Conservation (phyloP, 371 early-diverging fungal species). For the Nematocida parisii region DNA sequence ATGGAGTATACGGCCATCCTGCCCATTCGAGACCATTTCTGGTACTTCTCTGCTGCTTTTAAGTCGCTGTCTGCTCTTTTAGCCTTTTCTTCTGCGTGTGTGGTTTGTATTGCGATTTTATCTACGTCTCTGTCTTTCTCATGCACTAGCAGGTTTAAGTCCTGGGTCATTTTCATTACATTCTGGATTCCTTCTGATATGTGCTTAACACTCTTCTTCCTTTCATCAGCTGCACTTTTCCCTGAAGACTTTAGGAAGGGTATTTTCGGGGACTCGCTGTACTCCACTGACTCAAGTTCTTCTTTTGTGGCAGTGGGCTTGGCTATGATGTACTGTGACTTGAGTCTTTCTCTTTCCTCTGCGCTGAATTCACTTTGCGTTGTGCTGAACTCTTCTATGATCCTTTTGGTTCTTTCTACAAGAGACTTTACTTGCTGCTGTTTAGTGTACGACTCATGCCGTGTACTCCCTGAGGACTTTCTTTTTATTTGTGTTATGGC, state of each 20-base stretch:
- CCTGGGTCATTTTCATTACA: constrained; percentile 64
- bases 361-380: constrained; percentile 60
- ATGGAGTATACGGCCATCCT: constrained; percentile 60
- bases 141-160: constrained; percentile 65
- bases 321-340: constrained; percentile 68
- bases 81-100: constrained; percentile 61
- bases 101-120: constrained; percentile 61
- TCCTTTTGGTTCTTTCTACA: constrained; percentile 58
- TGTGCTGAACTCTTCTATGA: constrained; percentile 59
- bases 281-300: constrained; percentile 67
- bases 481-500: constrained; percentile 37
- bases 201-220: constrained; percentile 66
- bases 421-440: constrained; percentile 58
- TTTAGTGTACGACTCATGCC: constrained; percentile 52
- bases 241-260: constrained; percentile 22
- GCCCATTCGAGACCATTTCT: constrained; percentile 60
- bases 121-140: constrained; percentile 60
- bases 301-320: constrained; percentile 69
- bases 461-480: constrained; percentile 32
- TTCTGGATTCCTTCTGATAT: constrained; percentile 63
- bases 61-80: constrained; percentile 67
- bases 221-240: constrained; percentile 53
- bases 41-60: constrained; percentile 64
- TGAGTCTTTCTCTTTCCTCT: constrained; percentile 66
- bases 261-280: constrained; percentile 61